These are phyloP conservation scores for Theileria orientalis DNA, from an alignment of 169 alveolate species.

Conservation along the genomic window DNA sequence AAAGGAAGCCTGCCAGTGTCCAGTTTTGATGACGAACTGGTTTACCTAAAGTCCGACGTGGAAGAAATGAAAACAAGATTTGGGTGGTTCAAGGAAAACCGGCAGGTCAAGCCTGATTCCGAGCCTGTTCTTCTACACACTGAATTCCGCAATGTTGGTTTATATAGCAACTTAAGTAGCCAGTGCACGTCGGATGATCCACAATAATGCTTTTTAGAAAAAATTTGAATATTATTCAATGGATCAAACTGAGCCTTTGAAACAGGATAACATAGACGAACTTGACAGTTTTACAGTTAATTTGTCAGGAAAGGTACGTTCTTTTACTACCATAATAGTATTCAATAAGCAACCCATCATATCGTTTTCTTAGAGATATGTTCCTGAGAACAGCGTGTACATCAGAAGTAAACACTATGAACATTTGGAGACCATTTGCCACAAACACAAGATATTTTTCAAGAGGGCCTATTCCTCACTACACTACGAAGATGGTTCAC, in stretches of 20 bases:
- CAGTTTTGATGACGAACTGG: slow-evolving; percentile 37
- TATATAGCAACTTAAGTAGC: neutral
- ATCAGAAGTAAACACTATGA: slow-evolving; percentile 23
- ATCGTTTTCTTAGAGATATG: slow-evolving; percentile 14
- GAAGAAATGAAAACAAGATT: slow-evolving; percentile 40
- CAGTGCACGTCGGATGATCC: too few relatives aligned
- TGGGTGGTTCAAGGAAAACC: slow-evolving; percentile 49
- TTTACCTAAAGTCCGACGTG: slow-evolving; percentile 31
- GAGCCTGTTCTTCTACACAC: slow-evolving; percentile 24
- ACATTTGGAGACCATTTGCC: slow-evolving; percentile 11
- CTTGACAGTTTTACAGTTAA: slow-evolving; percentile 20
- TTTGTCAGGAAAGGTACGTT: slow-evolving; percentile 25
- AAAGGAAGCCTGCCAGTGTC: slow-evolving; percentile 29
- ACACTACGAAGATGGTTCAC: slow-evolving; percentile 2
- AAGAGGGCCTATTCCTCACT: slow-evolving; percentile 48
- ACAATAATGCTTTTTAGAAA: neutral
- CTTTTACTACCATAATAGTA: neutral
- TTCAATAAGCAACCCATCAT: too few relatives aligned
- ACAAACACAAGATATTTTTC: slow-evolving; percentile 3
- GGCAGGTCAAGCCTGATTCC: slow-evolving; percentile 34
- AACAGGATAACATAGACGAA: slow-evolving; percentile 7
- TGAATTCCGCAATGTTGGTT: neutral
- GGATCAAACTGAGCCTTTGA: slow-evolving; percentile 8
- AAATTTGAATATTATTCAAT: neutral
- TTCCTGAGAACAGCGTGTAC: slow-evolving; percentile 46